Conservation (phyloP, 176 grass and related monocot species). For the Eragrostis curvula region DNA sequence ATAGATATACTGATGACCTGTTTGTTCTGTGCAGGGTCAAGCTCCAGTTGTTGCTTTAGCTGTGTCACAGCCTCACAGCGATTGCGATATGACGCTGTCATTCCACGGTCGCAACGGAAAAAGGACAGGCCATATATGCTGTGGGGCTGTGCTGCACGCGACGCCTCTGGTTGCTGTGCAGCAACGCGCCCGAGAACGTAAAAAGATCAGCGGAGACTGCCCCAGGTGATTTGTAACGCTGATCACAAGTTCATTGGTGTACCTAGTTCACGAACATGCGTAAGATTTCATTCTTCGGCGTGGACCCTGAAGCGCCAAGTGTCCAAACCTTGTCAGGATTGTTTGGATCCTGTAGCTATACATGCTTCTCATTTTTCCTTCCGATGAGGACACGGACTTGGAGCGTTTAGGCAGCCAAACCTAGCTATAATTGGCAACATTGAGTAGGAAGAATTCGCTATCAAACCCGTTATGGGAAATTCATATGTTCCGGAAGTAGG, state of each 20-base stretch:
- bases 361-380: not conserved
- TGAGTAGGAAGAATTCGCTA: too few relatives aligned
- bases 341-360: conserved; percentile 19
- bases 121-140: not conserved
- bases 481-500: too few relatives aligned
- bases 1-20: not conserved
- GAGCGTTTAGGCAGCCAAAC: not conserved
- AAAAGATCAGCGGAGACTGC: not conserved
- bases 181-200: not conserved
- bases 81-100: not conserved
- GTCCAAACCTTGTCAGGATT: not conserved
- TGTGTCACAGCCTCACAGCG: not conserved
- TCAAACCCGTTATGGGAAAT: too few relatives aligned
- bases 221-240: not conserved
- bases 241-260: not conserved
- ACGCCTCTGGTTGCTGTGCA: not conserved
- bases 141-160: not conserved
- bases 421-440: too few relatives aligned
- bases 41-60: not conserved
- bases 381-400: not conserved
- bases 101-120: not conserved
- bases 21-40: not conserved
- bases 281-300: not conserved
- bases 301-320: not conserved
- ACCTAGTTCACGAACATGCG: not conserved